A percentile compares a stretch with the other conserved stretches of the same genome.
Conservation (phyloP, 495 filamentous ascomycete genomes). For the Talaromyces liani region DNA sequence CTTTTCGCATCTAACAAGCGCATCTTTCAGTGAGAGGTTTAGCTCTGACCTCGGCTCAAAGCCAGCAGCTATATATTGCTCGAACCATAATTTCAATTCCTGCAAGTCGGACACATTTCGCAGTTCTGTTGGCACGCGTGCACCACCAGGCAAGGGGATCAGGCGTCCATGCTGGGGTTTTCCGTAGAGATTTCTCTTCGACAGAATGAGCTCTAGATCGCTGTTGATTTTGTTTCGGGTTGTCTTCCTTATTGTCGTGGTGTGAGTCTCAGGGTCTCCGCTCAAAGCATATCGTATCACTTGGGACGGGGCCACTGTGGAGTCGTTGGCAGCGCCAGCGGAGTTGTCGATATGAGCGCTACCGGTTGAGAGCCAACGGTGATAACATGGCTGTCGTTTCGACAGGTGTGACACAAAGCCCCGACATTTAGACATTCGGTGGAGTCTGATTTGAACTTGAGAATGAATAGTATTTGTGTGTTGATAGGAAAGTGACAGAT, state of each 20-base stretch:
- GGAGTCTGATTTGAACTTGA: background rate
- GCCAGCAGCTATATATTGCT: background rate
- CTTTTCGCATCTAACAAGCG: constrained; percentile 12
- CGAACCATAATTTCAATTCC: constrained; percentile 4
- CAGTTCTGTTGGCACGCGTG: background rate
- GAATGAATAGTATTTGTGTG: background rate
- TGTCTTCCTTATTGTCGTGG: background rate
- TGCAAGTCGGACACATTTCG: background rate
- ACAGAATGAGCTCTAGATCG: background rate
- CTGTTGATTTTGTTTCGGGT: background rate
- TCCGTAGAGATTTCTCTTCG: background rate
- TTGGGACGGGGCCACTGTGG: constrained; percentile 17
- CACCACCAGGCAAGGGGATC: background rate
- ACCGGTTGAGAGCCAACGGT: background rate
- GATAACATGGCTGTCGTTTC: background rate
- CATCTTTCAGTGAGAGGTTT: background rate
- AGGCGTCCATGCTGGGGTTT: background rate
- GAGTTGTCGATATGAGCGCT: background rate
- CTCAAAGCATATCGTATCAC: constrained; percentile 26
- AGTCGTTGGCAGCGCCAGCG: background rate
- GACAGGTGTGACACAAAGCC: background rate
- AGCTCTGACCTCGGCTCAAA: background rate
- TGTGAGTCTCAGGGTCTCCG: constrained; percentile 11
- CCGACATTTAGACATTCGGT: background rate
- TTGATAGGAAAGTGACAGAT: background rate